Evolutionary conservation across 495 filamentous ascomycete species (phyloP).

Genomic region (Neurospora sp.): DNA sequence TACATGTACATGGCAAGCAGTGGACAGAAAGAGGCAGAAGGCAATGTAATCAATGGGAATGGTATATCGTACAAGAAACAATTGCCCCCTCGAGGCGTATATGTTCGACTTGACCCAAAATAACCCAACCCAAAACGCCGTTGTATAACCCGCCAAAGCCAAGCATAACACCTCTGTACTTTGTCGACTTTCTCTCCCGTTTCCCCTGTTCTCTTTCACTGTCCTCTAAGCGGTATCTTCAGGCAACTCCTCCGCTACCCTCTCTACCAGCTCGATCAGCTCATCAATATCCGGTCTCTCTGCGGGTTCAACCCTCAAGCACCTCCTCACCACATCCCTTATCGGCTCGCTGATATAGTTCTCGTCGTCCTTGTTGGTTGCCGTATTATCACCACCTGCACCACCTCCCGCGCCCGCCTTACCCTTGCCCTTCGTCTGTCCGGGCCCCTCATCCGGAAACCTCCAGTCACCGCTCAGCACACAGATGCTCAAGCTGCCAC

Average conservation of each 20-base stretch:
- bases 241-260: conserved; percentile 61
- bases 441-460: conserved; percentile 71
- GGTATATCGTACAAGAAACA: conserved; percentile 1
- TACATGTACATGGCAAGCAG: neutral
- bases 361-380: conserved; percentile 11
- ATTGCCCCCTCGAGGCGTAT: neutral
- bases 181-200: neutral
- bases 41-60: neutral
- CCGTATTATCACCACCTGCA: conserved; percentile 11
- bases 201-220: neutral
- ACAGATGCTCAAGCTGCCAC: conserved; percentile 83
- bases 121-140: neutral
- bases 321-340: conserved; percentile 76
- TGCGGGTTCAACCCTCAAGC: conserved; percentile 81
- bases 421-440: conserved; percentile 41
- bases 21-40: neutral
- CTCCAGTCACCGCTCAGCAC: conserved; percentile 87
- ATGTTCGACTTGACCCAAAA: neutral
- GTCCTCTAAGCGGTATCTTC: conserved; percentile 42
- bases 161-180: neutral
- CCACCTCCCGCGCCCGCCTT: conserved; percentile 28
- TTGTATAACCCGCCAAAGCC: neutral
- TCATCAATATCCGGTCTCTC: conserved; percentile 88
- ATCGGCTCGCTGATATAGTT: conserved; percentile 60
- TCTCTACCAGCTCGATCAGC: conserved; percentile 70